Base-by-base conservation (phyloP, 164 flowering plant genomes). In the Magnolia sinica region DNA sequence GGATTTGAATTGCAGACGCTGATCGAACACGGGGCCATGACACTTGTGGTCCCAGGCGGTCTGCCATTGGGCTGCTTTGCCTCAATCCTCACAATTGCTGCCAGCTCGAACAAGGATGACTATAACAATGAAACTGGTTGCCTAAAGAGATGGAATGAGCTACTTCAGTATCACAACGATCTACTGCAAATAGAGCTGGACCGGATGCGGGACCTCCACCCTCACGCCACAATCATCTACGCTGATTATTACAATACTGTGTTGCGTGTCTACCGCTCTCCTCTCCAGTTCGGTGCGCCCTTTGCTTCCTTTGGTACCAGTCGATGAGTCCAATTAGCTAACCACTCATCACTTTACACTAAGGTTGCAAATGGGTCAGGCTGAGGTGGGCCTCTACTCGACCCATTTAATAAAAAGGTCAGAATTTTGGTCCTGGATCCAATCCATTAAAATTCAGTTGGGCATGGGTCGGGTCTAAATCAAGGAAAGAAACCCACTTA, bases 191-290 rank as follows among this genome's bases (percentile, higher is more conserved):
- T 29, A 4, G 89, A 76, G 2, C 66, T 87, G 73, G 77, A 82
- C 7, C 73, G 64, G n/a, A 70, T 88, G 37, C 82, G 90, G 69
- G 27, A 16, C 7, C 77, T 74, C 22, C 79, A 89, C 63, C 91
- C 91, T 0, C 82, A 82, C 37, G 82, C 84, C 1, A 86, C 70
- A 20, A 88, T 89, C 77, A 78, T 86, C 18, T 90, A 89, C 75
- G 91, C 87, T 1, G 94, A 89, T 72, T 88, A 87, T 74, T 89
- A 88, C 50, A 73, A 77, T 72, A 84, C 91, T 1, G 83, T 87
- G 14, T 29, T 73, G 74, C 81, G 68, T 20, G 74, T 87, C 52
- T 69, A 64, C 64, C 85, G 77, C 20, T 13, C 82, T 1, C 91
- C 91, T 8, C 9, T 1, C 14, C 74, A 74, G 16, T 78, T 75